Base-by-base conservation (phyloP, 768 basidiomycete genomes). In the Amyloporia xantha region DNA sequence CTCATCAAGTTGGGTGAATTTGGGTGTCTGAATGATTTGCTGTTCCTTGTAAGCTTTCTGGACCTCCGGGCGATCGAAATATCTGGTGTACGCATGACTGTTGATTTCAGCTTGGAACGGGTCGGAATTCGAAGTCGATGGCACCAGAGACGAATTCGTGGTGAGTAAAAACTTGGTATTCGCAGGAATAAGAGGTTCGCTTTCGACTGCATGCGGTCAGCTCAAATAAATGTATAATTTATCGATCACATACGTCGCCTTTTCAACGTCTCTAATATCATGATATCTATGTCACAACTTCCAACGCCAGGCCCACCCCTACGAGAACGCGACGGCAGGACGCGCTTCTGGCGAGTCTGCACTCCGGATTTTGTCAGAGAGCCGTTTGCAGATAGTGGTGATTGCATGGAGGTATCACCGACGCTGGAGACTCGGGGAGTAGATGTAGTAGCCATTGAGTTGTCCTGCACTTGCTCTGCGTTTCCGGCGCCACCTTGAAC, bases 281-380 rank as follows among this genome's bases (percentile, higher is more conserved):
- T 82, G 47, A 81, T 58, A 70, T 94, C 91, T 15, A 83, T 74
- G 62, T 90, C 86, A 62, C 82, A 81, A 52, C 69, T 84, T 48
- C 91, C 88, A 44, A 88, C 78, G 28, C 87, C 88, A 24, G 86
- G 84, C 13, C 87, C 88, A 48, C 87, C 84, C 48, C 91, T 78
- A 57, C 88, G 75, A 48, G 85, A 78, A 58, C 91, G 79, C 65
- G 87, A 78, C 37, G 91, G 91, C 49, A 91, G 70, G 38, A 91
- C 82, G 64, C 91, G 83, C 68, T 85, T 86, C 67, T 81, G 82
- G 48, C 77, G 80, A 53, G 69, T 63, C 57, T 54, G 54, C 36
- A 56, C 43, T 11, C 53, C 28, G 11, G 24, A 41, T 50, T 52
- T 58, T 25, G 52, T 47, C 30, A 38, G 23, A 6, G 36, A 28